Evolutionary conservation across 176 grass and related monocot genomes (phyloP).

Genomic region (Saccharum spontaneum): DNA sequence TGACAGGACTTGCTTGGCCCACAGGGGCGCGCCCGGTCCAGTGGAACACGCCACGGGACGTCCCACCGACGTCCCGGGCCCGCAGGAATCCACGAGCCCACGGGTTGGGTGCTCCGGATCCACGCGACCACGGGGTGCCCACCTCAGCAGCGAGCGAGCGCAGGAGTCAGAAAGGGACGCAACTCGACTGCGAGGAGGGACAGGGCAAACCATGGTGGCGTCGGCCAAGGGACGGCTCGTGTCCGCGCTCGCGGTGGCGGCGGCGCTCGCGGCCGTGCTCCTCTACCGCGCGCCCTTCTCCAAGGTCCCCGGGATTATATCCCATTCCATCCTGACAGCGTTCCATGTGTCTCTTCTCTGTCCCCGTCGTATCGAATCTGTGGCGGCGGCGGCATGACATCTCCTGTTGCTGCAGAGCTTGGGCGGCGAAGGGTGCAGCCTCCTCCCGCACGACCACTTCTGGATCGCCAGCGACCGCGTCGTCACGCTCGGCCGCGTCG

Average conservation of each 20-base stretch:
- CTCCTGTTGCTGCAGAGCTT: constrained; percentile 38
- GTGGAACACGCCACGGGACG: accelerated
- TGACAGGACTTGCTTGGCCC: neutral
- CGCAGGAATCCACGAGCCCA: accelerated
- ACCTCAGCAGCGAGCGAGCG: neutral
- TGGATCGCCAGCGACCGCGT: constrained; percentile 83
- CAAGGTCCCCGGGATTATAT: constrained; percentile 27
- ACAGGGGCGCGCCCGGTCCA: neutral
- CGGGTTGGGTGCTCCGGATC: neutral
- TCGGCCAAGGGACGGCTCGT: constrained; percentile 45
- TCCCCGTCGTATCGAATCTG: neutral
- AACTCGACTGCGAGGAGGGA: neutral
- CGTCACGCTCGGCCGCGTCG: constrained; percentile 74
- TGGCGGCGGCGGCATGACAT: neutral
- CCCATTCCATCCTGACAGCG: neutral
- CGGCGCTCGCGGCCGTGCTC: constrained; percentile 60
- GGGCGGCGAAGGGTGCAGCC: constrained; percentile 61
- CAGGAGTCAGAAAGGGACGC: neutral
- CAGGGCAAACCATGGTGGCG: constrained; percentile 12
- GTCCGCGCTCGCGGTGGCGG: constrained; percentile 55
- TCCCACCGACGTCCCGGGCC: accelerated
- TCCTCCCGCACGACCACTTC: constrained; percentile 74
- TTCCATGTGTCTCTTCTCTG: neutral
- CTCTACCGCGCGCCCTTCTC: constrained; percentile 55
- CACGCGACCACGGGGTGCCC: neutral